A percentile compares a stretch with the other conserved stretches of the same genome.
These are phyloP conservation scores for Spergularia bocconei DNA, from an alignment of 148 eudicot genomes.

Conservation along the genomic window DNA sequence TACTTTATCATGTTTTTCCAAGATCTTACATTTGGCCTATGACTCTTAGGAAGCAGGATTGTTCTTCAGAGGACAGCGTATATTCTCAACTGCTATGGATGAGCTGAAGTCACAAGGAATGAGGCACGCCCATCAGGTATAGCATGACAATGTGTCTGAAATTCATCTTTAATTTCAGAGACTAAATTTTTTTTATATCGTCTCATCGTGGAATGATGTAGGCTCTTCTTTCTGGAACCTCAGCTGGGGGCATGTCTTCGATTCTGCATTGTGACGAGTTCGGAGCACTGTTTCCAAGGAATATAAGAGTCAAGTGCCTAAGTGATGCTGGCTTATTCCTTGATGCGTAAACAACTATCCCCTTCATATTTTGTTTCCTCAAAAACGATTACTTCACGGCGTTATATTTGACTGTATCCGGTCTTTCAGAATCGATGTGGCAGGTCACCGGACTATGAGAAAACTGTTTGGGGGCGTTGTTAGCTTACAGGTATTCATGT, in stretches of 20 bases:
- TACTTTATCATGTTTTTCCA: not conserved
- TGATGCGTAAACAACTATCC: conserved; percentile 62
- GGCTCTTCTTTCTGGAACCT: conserved; percentile 61
- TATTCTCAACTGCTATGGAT: conserved; percentile 73
- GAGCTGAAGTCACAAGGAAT: conserved; percentile 79
- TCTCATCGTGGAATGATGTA: conserved; percentile 22
- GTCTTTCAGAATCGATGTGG: conserved; percentile 64
- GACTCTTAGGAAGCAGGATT: conserved; percentile 51
- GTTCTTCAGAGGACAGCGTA: conserved; percentile 81
- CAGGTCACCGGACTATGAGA: conserved; percentile 70
- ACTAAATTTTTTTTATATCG: not conserved
- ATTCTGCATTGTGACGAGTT: conserved; percentile 52
- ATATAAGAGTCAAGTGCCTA: conserved; percentile 44
- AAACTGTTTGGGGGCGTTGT: conserved; percentile 55
- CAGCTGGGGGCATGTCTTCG: conserved; percentile 55
- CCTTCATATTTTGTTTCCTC: not conserved
- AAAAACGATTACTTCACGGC: not conserved
- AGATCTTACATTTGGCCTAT: not conserved
- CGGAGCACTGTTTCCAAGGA: conserved; percentile 32
- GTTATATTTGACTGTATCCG: conserved; percentile 10
- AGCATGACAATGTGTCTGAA: not conserved
- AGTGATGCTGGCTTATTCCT: conserved; percentile 93
- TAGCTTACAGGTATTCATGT: conserved; percentile 52
- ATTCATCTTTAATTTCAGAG: not conserved
- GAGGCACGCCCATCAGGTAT: conserved; percentile 73